A percentile compares a stretch with the other conserved stretches of the same genome.
These are phyloP conservation scores for Odontarrhena argentea DNA, from an alignment of 345 rosid genomes.

Conservation along the genomic window DNA sequence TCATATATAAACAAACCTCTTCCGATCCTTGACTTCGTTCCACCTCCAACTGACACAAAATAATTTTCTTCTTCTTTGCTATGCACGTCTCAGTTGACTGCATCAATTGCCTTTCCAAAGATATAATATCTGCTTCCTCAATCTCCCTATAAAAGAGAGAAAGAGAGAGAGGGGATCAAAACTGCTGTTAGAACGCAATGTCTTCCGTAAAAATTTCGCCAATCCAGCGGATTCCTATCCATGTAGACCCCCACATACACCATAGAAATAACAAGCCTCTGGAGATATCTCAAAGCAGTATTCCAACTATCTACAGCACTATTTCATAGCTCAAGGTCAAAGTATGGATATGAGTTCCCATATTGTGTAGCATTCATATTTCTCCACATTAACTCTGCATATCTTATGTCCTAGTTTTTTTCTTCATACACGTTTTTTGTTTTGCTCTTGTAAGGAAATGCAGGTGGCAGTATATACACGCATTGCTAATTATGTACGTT, in stretches of 20 bases:
- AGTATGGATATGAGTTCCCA: neutral
- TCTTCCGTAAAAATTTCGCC: neutral
- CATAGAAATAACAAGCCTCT: constrained; percentile 10
- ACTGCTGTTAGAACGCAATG: constrained; percentile 18
- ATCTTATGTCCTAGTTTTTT: neutral
- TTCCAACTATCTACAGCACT: neutral
- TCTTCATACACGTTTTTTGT: neutral
- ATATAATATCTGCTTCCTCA: constrained; percentile 81
- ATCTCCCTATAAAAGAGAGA: constrained; percentile 60
- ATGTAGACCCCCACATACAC: neutral
- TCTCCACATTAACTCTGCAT: neutral
- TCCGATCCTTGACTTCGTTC: constrained; percentile 78
- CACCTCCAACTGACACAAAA: constrained; percentile 81
- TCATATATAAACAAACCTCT: constrained; percentile 53
- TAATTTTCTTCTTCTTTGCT: constrained; percentile 81
- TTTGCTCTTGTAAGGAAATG: neutral
- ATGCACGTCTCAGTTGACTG: constrained; percentile 88
- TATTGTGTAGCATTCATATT: neutral
- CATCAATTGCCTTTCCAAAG: constrained; percentile 82
- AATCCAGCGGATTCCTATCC: constrained; percentile 9
- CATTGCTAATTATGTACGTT: constrained; percentile 10
- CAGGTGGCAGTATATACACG: constrained; percentile 16
- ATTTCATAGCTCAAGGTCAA: neutral
- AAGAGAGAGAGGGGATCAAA: constrained; percentile 10
- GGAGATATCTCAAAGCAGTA: neutral